Conservation (phyloP, 352 stramenopile species). For the Globisporangium lucens region DNA sequence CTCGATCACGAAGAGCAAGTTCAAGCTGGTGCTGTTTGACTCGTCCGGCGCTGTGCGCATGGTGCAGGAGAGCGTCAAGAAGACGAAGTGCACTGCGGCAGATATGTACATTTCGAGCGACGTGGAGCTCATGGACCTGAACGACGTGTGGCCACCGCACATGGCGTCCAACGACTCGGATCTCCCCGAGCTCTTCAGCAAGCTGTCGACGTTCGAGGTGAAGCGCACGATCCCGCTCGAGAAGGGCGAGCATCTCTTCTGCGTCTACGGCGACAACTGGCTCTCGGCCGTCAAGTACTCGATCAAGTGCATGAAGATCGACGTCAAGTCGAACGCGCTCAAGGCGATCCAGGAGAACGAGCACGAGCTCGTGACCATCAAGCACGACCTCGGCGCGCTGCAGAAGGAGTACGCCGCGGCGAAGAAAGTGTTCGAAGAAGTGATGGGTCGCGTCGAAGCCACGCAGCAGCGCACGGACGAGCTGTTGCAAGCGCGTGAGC, state of each 20-base stretch:
- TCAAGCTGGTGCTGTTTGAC: conserved; percentile 88
- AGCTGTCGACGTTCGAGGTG: conserved; percentile 81
- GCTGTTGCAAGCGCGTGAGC: conserved; percentile 58
- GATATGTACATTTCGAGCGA: conserved; percentile 86
- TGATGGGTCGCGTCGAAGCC: conserved; percentile 57
- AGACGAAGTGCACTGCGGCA: conserved; percentile 73
- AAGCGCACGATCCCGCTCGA: conserved; percentile 75
- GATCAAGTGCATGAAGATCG: conserved; percentile 83
- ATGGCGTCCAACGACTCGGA: conserved; percentile 57
- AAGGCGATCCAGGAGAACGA: conserved; percentile 71
- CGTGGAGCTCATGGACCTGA: conserved; percentile 86
- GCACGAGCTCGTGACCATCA: conserved; percentile 69
- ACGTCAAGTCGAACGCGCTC: conserved; percentile 47
- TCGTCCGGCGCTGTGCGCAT: conserved; percentile 69
- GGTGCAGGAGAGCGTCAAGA: conserved; percentile 82
- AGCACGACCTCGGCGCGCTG: conserved; percentile 68
- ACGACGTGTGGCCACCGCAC: conserved; percentile 71
- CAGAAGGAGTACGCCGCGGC: conserved; percentile 80
- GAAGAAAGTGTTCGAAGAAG: conserved; percentile 80
- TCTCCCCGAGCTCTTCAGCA: conserved; percentile 81
- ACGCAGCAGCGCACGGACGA: conserved; percentile 75
- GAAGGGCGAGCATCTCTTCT: conserved; percentile 82
- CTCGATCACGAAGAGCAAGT: conserved; percentile 83
- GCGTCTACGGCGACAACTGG: conserved; percentile 89
- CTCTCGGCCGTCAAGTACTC: conserved; percentile 86